Evolutionary conservation across 148 eudicot genomes (phyloP).

Genomic region (Heliamphora exappendiculata): DNA sequence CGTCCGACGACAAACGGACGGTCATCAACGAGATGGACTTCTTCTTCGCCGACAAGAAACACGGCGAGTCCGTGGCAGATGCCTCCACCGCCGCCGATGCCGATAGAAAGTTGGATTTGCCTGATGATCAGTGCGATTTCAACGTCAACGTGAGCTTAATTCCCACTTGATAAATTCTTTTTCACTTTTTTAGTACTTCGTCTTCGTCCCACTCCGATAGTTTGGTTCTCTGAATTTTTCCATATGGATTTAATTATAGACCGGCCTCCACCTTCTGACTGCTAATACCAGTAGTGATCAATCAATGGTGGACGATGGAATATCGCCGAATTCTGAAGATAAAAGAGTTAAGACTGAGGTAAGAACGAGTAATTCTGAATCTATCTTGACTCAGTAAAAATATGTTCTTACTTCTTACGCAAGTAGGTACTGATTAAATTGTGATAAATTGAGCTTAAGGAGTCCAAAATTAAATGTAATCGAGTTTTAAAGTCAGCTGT

Average conservation of each 20-base stretch:
- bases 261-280: conserved; percentile 45
- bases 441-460: no score
- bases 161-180: background rate
- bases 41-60: conserved; percentile 38
- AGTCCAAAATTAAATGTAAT: no score
- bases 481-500: no score
- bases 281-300: conserved; percentile 52
- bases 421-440: no score
- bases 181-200: background rate
- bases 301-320: conserved; percentile 44
- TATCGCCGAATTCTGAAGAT: conserved; percentile 33
- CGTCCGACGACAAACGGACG: conserved; percentile 21
- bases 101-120: background rate
- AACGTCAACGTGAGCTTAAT: conserved; percentile 27
- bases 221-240: background rate
- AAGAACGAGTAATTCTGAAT: background rate
- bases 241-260: conserved; percentile 19
- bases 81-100: background rate
- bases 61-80: background rate
- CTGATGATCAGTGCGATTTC: conserved; percentile 21
- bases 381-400: no score
- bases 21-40: conserved; percentile 51
- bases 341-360: conserved; percentile 45
- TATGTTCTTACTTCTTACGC: no score
- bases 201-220: background rate